Conservation (phyloP, 441 rosid species). For the Corymbia citriodora region DNA sequence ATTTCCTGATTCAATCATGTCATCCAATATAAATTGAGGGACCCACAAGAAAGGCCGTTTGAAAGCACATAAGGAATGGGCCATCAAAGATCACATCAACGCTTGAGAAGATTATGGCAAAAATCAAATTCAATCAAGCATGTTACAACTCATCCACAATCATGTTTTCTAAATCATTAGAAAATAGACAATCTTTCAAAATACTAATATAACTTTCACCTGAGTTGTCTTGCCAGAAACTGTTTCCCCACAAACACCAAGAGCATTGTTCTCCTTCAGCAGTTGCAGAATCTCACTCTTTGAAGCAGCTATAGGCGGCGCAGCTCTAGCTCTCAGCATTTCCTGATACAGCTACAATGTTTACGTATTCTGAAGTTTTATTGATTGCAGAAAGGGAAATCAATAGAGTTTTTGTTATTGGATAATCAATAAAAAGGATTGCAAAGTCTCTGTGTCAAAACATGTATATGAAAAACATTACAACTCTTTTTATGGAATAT, state of each 20-base stretch:
- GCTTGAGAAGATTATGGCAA: neutral
- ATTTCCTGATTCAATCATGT: constrained; percentile 81
- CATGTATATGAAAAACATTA: neutral
- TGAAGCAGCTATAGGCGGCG: constrained; percentile 75
- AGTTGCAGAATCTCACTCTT: constrained; percentile 57
- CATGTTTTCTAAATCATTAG: neutral
- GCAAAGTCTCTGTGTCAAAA: neutral
- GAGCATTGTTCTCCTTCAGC: constrained; percentile 65
- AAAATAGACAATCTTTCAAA: neutral
- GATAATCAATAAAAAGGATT: neutral
- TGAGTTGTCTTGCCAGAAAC: constrained; percentile 99
- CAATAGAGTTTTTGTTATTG: neutral
- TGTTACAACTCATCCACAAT: neutral
- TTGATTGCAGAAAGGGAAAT: neutral
- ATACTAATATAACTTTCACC: constrained; percentile 28
- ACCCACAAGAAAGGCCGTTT: constrained; percentile 40
- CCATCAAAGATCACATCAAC: neutral
- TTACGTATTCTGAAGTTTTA: neutral
- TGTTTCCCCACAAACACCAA: constrained; percentile 93
- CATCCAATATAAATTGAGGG: constrained; percentile 92
- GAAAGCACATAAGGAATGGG: neutral
- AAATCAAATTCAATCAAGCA: neutral
- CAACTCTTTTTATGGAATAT: neutral
- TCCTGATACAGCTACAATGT: constrained; percentile 1
- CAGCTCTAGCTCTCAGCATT: constrained; percentile 56